Base-by-base conservation (phyloP, 1,139 yeast species). In the Scheffersomyces segobiensis region DNA sequence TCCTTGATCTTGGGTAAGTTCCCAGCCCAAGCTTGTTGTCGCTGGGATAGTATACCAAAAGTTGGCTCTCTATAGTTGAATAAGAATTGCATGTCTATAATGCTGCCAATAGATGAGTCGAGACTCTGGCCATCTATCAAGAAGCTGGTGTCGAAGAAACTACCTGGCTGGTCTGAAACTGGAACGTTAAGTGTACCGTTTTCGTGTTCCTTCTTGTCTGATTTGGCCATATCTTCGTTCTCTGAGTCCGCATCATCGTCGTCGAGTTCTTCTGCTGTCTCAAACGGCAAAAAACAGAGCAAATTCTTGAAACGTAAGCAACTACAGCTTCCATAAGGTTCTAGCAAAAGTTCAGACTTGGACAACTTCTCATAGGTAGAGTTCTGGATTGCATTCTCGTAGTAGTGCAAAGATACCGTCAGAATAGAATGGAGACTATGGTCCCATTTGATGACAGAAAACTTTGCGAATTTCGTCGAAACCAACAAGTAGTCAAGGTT, bases 341-440 rank as follows among this genome's bases (percentile, higher is more conserved):
- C 97, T 0, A 88, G 78, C 42, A 87, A 74, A 63, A 91, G 78
- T 22, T 78, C 76, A 0, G 92, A 76, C 6, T 77, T 70, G 5
- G 77, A 68, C 56, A 80, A 72, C 59, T 74, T 81, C 68, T 81
- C 85, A 60, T 78, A 79, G 50, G 86, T 85, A 58, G 79, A 71
- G 57, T 78, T 81, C 65, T 76, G 83, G 57, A 90, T 80, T 52
- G 87, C 84, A 57, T 86, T 84, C 68, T 93, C 98, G 71, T 93
- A 95, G 71, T 85, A 92, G 73, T 95, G 99, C 57, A 95, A 78
- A 55, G 97, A 91, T 3, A 87, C 82, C 0, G 98, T 92, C 20
- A 83, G 78, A 17, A 95, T 79, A 0, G 82, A 67, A 60, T 85
- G 80, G 18, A 69, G 71, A 8, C 69, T 73, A 12, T 76, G 75